A percentile compares a stretch with the other conserved stretches of the same genome.
phyloP scores from a whole-genome alignment of 176 grass and related monocot genomes.

The Miscanthus lutarioriparius region DNA sequence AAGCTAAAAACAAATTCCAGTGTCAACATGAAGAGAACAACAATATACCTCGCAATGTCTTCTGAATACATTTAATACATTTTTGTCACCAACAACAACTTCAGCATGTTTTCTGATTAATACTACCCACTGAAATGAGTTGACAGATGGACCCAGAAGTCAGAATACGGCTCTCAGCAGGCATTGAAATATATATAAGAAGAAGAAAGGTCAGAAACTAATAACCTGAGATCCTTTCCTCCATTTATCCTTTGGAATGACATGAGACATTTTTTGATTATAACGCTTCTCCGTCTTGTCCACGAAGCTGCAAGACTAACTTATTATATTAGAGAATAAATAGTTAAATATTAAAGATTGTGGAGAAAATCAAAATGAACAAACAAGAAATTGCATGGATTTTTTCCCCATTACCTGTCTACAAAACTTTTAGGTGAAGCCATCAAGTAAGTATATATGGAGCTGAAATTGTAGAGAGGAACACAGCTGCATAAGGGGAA shows the following conservation, averaged over 20 bases:
- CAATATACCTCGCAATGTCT: conserved; percentile 81
- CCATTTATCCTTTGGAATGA: conserved; percentile 87
- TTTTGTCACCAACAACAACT: conserved; percentile 67
- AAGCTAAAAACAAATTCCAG: background rate
- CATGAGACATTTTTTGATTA: conserved; percentile 74
- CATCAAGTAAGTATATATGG: conserved; percentile 92
- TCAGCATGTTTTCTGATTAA: conserved; percentile 81
- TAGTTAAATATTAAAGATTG: conserved; percentile 22
- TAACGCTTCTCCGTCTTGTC: conserved; percentile 82
- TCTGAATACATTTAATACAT: conserved; percentile 74
- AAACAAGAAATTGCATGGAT: conserved; percentile 22
- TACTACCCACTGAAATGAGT: conserved; percentile 85
- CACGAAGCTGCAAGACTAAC: conserved; percentile 61
- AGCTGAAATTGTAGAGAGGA: conserved; percentile 96
- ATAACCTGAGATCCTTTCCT: conserved; percentile 98
- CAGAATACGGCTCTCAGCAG: conserved; percentile 9
- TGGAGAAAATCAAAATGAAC: background rate
- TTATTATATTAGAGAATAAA: conserved; percentile 29
- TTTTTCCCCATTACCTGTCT: conserved; percentile 62
- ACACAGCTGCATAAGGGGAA: conserved; percentile 70
- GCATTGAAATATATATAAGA: conserved; percentile 18
- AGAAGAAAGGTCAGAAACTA: conserved; percentile 26
- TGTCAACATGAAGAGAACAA: conserved; percentile 6
- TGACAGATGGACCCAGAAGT: conserved; percentile 21
- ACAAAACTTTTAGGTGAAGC: conserved; percentile 86